Evolutionary conservation across 306 rosid genomes (phyloP).

Genomic region (Quercus ilex): DNA sequence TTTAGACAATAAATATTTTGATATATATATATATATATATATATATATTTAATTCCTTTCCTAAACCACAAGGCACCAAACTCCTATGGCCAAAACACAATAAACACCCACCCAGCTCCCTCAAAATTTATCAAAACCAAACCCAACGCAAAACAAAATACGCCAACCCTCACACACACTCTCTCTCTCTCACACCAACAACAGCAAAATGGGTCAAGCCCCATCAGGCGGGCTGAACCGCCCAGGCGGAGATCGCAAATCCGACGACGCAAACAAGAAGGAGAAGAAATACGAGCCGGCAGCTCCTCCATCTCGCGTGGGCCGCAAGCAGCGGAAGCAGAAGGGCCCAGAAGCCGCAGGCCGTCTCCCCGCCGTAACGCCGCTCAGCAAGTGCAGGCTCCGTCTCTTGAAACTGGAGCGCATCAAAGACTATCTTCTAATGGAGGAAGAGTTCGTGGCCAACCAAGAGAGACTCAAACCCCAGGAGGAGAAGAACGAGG

Average conservation of each 20-base stretch:
- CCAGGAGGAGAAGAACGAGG: constrained; percentile 58
- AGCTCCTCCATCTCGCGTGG: constrained; percentile 59
- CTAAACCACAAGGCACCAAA: too few species aligned
- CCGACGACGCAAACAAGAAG: constrained; percentile 48
- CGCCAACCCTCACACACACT: not conserved
- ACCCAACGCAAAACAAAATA: too few species aligned
- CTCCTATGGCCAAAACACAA: too few species aligned
- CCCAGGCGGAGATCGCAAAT: constrained; percentile 53
- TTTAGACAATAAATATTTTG: too few species aligned
- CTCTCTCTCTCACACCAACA: not conserved
- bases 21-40: too few species aligned
- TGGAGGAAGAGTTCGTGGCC: constrained; percentile 61
- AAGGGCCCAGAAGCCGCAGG: too few species aligned
- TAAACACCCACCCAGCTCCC: not conserved
- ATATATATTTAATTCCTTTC: too few species aligned
- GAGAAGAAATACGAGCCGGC: constrained; percentile 65
- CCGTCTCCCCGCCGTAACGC: constrained; percentile 38
- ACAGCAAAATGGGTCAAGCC: constrained; percentile 47
- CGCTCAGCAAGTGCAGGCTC: constrained; percentile 36
- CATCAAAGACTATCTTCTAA: constrained; percentile 50
- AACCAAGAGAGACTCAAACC: constrained; percentile 59
- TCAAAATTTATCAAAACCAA: not conserved
- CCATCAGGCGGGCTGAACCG: constrained; percentile 61
- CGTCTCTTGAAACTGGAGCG: constrained; percentile 50
- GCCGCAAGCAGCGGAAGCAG: too few species aligned